Evolutionary conservation across 192 early-diverging fungal species (phyloP), one percentile per base, ranked within the genome.

Genomic region (Backusella tarrabulga): DNA sequence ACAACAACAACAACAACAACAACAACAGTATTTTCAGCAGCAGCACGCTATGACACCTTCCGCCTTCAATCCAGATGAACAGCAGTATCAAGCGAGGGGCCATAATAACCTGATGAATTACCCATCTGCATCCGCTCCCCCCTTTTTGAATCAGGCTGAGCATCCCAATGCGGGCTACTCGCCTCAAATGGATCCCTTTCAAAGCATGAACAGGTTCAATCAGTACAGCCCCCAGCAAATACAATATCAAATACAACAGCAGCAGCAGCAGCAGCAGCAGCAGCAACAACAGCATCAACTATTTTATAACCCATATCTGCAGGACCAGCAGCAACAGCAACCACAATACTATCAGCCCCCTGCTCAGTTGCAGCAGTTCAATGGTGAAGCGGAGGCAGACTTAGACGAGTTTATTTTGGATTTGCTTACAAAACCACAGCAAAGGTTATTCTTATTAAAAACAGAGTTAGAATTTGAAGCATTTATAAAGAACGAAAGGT

Each of bases 371-470:
- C 71, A 72, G 29, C 71, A 72, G 26, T 72, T 72, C 15, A 72
- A 29, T 34, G 71, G 26, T 34, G 36, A 36, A 2, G 6, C 26
- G 4, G 44, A 44, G 12, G 14, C 40, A 17, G 42, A 40, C 2
- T 79, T 91, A 1, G 92, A 92, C 80, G 79, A 85, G n/a, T 88
- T 93, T 44, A 75, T 94, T 2, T 66, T 91, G 26, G 88, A 83
- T 40, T 84, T 91, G 32, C 81, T 92, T 19, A 89, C 81, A 67
- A 91, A 89, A 66, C 86, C 86, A 17, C 83, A 87, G 67, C 91
- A 94, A 60, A 83, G 93, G 52, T 74, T 90, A 46, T 93, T 93
- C 71, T 69, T 94, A 41, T 83, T 94, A 19, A 92, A 91, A 77
- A 74, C 91, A 29, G 93, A 94, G 73, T 77, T 86, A 40, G 88